These are phyloP conservation scores for Ramularia endophylla DNA, from an alignment of 2,329 filamentous ascomycete genomes.

Conservation along the genomic window DNA sequence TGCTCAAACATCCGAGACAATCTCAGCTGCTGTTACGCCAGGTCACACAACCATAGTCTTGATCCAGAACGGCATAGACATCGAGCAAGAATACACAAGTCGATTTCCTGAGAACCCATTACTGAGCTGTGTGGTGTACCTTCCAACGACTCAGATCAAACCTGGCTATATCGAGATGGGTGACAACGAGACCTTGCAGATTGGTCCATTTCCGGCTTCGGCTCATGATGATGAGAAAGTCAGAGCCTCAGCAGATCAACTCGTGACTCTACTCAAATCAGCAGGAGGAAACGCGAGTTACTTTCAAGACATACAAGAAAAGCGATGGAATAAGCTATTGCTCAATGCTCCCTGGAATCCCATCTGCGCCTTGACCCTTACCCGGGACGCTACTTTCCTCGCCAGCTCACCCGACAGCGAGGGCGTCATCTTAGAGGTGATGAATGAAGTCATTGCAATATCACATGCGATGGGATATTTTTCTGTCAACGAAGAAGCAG, in stretches of 20 bases:
- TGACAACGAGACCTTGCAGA: slow-evolving; percentile 43
- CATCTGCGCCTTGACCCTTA: slow-evolving; percentile 51
- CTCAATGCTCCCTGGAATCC: slow-evolving; percentile 59
- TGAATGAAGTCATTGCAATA: slow-evolving; percentile 42
- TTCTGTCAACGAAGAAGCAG: slow-evolving; percentile 32
- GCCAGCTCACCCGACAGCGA: slow-evolving; percentile 34
- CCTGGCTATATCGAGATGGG: slow-evolving; percentile 45
- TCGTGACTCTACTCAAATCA: slow-evolving; percentile 31
- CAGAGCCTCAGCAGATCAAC: slow-evolving; percentile 13
- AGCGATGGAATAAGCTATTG: slow-evolving; percentile 56
- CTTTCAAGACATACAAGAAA: slow-evolving; percentile 50
- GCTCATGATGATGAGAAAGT: slow-evolving; percentile 3
- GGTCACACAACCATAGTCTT: slow-evolving; percentile 50
- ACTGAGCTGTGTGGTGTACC: slow-evolving; percentile 51
- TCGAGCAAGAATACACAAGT: slow-evolving; percentile 50
- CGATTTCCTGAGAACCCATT: slow-evolving; percentile 49
- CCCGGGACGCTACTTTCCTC: slow-evolving; percentile 49
- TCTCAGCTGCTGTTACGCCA: slow-evolving; percentile 35
- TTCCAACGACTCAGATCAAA: slow-evolving; percentile 46
- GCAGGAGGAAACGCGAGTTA: slow-evolving; percentile 45
- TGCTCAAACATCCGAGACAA: slow-evolving; percentile 29
- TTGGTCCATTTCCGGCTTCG: slow-evolving; percentile 45
- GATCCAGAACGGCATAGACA: slow-evolving; percentile 57
- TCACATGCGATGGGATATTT: slow-evolving; percentile 38
- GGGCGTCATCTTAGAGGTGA: slow-evolving; percentile 36